phyloP scores from a whole-genome alignment of 441 rosid species.

The Bocquillonia castaneifolia region DNA sequence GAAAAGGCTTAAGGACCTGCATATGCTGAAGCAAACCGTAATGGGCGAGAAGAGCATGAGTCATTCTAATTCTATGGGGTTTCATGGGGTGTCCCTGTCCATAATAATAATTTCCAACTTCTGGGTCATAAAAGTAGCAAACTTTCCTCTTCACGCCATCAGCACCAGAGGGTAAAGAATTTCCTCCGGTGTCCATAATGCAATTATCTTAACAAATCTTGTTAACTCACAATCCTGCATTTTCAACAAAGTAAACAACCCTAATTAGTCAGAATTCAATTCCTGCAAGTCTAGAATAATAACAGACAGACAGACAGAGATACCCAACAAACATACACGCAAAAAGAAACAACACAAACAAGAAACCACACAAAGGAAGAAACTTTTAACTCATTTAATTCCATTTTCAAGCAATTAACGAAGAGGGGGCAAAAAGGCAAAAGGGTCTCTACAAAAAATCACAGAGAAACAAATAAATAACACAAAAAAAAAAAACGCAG shows the following conservation, averaged over 20 bases:
- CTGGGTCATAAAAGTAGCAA: slow-evolving; percentile 56
- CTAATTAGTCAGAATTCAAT: neutral
- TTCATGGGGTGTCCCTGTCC: slow-evolving; percentile 87
- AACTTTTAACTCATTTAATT: too few relatives aligned
- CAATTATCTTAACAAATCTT: neutral
- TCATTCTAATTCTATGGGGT: slow-evolving; percentile 75
- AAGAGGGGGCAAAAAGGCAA: too few relatives aligned
- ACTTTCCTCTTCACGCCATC: slow-evolving; percentile 57
- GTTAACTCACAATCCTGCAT: neutral
- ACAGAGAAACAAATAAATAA: too few relatives aligned
- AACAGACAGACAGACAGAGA: too few relatives aligned
- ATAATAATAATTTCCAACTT: slow-evolving; percentile 54
- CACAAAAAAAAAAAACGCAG: too few relatives aligned
- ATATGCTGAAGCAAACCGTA: slow-evolving; percentile 52
- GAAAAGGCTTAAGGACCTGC: slow-evolving; percentile 47
- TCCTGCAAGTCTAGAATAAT: too few relatives aligned
- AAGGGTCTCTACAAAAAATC: too few relatives aligned
- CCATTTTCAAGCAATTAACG: too few relatives aligned
- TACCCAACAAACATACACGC: too few relatives aligned
- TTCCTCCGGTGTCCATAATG: slow-evolving; percentile 42
- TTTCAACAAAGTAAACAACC: neutral
- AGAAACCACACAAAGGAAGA: too few relatives aligned
- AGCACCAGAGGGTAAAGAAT: slow-evolving; percentile 46
- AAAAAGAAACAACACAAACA: too few relatives aligned
- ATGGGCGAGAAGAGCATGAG: slow-evolving; percentile 68